A percentile compares a stretch with the other conserved stretches of the same genome.
phyloP scores from a whole-genome alignment of 495 filamentous ascomycete species.

The Aspergillus cristatus region DNA sequence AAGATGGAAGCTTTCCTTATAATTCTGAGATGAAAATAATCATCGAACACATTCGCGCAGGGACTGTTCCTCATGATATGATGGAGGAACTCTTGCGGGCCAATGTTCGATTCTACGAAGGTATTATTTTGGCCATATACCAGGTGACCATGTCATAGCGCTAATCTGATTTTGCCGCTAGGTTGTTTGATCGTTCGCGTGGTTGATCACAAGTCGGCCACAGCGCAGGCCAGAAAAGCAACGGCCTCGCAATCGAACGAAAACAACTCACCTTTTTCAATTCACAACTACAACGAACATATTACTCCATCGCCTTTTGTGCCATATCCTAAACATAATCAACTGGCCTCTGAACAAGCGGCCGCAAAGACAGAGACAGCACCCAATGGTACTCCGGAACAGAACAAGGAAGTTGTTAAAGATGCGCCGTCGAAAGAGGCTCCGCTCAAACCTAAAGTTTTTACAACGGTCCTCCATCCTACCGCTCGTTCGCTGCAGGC shows the following conservation, averaged over 20 bases:
- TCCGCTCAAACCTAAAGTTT: slow-evolving; percentile 51
- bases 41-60: slow-evolving; percentile 61
- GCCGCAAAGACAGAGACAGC: slow-evolving; percentile 22
- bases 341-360: slow-evolving; percentile 29
- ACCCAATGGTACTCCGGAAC: slow-evolving; percentile 22
- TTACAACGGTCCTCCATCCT: slow-evolving; percentile 76
- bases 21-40: slow-evolving; percentile 83
- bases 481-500: slow-evolving; percentile 63
- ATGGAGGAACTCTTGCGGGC: slow-evolving; percentile 56
- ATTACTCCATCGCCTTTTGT: slow-evolving; percentile 82
- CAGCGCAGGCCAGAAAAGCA: slow-evolving; percentile 46
- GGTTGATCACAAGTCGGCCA: slow-evolving; percentile 67
- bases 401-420: too few relatives aligned
- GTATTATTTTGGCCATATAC: slow-evolving; percentile 24
- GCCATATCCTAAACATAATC: slow-evolving; percentile 62
- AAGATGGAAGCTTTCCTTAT: slow-evolving; percentile 85
- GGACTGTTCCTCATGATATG: slow-evolving; percentile 66
- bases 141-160: neutral
- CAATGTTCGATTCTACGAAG: slow-evolving; percentile 84
- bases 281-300: slow-evolving; percentile 83
- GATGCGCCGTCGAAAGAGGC: slow-evolving; percentile 30
- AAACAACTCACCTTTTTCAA: slow-evolving; percentile 63
- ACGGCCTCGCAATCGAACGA: slow-evolving; percentile 43
- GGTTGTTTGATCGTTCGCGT: slow-evolving; percentile 89
- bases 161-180: slow-evolving; percentile 20